These are phyloP conservation scores for Raphidocelis subcapitata DNA, from an alignment of 139 green algal genomes.

Conservation along the genomic window DNA sequence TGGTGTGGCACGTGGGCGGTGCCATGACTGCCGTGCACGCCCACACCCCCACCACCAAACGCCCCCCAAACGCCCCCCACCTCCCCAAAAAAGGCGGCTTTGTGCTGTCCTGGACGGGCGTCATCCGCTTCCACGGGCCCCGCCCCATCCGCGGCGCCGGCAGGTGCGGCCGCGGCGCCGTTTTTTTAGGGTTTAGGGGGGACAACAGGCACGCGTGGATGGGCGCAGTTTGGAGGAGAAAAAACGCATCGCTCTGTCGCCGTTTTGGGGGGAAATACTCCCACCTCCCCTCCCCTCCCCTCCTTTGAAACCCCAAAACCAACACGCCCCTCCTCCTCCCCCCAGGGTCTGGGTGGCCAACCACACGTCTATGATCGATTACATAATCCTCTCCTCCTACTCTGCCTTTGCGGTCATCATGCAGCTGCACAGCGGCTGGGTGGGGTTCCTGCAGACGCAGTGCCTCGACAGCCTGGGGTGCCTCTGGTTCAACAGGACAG, in stretches of 20 bases:
- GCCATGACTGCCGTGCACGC: no score
- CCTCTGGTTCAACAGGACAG: slow-evolving; percentile 96
- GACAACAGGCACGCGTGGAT: not conserved
- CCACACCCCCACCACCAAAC: no score
- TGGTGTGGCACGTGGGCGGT: no score
- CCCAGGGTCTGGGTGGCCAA: slow-evolving; percentile 94
- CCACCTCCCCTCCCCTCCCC: no score
- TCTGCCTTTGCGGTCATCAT: slow-evolving; percentile 92
- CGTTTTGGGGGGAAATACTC: no score
- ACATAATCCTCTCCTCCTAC: slow-evolving; percentile 89
- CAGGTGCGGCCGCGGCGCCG: not conserved
- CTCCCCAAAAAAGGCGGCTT: no score
- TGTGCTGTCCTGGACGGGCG: slow-evolving; percentile 88
- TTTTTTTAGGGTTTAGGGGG: no score
- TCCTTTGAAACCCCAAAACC: no score
- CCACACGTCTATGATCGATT: slow-evolving; percentile 99
- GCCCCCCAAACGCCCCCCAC: no score
- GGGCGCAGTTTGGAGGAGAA: not conserved
- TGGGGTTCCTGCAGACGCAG: slow-evolving; percentile 85
- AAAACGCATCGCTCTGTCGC: not conserved
- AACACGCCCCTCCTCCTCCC: slow-evolving; percentile 1
- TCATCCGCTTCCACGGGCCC: slow-evolving; percentile 86
- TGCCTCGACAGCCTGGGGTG: slow-evolving; percentile 89
- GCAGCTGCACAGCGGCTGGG: slow-evolving; percentile 88
- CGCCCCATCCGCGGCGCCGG: slow-evolving; percentile 65